These are phyloP conservation scores for Inosperma sp. DNA, from an alignment of 768 basidiomycete genomes.

Conservation along the genomic window DNA sequence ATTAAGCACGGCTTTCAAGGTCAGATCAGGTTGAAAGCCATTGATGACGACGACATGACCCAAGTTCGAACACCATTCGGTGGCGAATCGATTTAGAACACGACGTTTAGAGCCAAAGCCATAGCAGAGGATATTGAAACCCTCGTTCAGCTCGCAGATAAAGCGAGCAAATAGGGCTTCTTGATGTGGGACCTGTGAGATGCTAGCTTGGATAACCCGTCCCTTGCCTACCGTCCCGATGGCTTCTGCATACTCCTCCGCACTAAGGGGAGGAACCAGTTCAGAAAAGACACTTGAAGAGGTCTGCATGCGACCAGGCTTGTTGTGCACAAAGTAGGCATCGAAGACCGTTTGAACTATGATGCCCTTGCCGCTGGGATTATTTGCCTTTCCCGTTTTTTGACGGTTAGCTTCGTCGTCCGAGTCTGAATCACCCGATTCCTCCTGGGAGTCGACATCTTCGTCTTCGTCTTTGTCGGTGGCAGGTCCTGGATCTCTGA, in stretches of 20 bases:
- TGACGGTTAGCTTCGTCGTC: slow-evolving; percentile 14
- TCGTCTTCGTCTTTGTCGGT: slow-evolving; percentile 13
- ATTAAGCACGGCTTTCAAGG: slow-evolving; percentile 62
- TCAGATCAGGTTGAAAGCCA: slow-evolving; percentile 66
- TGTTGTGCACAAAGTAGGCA: slow-evolving; percentile 70
- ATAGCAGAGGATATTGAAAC: slow-evolving; percentile 86
- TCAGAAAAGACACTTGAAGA: slow-evolving; percentile 77
- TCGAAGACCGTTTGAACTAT: slow-evolving; percentile 74
- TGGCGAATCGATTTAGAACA: slow-evolving; percentile 72
- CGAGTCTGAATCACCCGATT: slow-evolving; percentile 11
- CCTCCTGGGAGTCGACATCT: slow-evolving; percentile 12
- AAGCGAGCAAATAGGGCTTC: slow-evolving; percentile 53
- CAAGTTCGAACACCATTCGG: slow-evolving; percentile 43
- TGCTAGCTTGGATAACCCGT: slow-evolving; percentile 30
- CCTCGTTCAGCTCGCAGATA: slow-evolving; percentile 66
- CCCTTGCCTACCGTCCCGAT: slow-evolving; percentile 30
- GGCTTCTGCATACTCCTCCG: slow-evolving; percentile 53
- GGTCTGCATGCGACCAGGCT: slow-evolving; percentile 58
- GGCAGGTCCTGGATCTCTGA: not conserved
- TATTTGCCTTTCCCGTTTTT: slow-evolving; percentile 20
- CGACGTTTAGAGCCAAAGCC: slow-evolving; percentile 86
- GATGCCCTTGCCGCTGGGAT: slow-evolving; percentile 24
- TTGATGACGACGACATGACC: slow-evolving; percentile 79
- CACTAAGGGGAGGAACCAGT: slow-evolving; percentile 64
- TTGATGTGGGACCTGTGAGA: slow-evolving; percentile 31